These are phyloP conservation scores for Leucoagaricus sp. DNA, from an alignment of 1,284 basidiomycete genomes.

Conservation along the genomic window DNA sequence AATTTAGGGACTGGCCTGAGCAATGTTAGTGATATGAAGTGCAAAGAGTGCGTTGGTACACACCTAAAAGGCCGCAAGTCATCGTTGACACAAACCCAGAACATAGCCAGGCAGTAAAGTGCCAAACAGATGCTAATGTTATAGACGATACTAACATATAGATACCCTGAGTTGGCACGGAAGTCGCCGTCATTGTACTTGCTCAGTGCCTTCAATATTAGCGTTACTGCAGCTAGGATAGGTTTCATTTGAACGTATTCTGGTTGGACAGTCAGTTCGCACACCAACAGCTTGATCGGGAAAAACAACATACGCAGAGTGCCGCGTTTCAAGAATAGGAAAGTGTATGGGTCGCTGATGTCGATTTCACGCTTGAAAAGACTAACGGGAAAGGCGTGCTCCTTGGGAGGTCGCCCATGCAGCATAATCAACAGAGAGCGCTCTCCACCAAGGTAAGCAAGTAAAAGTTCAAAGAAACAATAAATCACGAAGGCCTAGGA, in stretches of 20 bases:
- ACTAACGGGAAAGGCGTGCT: slow-evolving; percentile 84
- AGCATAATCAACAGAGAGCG: slow-evolving; percentile 89
- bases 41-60: slow-evolving; percentile 26
- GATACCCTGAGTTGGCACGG: slow-evolving; percentile 83
- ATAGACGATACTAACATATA: slow-evolving; percentile 87
- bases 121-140: slow-evolving; percentile 74
- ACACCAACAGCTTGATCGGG: background rate
- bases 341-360: slow-evolving; percentile 91
- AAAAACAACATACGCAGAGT: slow-evolving; percentile 77
- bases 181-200: slow-evolving; percentile 93
- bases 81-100: slow-evolving; percentile 88
- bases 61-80: slow-evolving; percentile 88
- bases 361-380: slow-evolving; percentile 82
- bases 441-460: slow-evolving; percentile 92
- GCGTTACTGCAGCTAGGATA: slow-evolving; percentile 80
- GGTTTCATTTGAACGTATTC: slow-evolving; percentile 99
- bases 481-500: slow-evolving; percentile 95
- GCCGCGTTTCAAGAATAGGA: slow-evolving; percentile 92
- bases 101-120: slow-evolving; percentile 89
- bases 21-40: background rate
- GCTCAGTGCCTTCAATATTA: slow-evolving; percentile 84
- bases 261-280: slow-evolving; percentile 33
- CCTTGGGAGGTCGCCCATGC: slow-evolving; percentile 87
- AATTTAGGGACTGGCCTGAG: slow-evolving; percentile 86
- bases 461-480: slow-evolving; percentile 83